Percentiles rank a stretch among this genome's conserved stretches.
Conservation (phyloP, 2,329 filamentous ascomycete species). For the Aspergillus floridensis region DNA sequence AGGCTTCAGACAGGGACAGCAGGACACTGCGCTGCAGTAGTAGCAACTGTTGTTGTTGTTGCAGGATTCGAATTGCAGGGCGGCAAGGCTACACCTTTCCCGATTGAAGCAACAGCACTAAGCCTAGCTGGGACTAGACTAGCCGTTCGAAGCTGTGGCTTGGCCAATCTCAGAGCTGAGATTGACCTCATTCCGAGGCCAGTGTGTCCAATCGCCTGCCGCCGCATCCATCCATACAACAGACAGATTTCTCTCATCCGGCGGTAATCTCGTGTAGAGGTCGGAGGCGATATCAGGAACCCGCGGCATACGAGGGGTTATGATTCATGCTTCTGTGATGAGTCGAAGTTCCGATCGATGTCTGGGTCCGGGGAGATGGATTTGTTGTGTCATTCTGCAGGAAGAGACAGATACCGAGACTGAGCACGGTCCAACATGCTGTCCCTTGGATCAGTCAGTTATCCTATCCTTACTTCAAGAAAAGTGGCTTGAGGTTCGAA, state of each 20-base stretch:
- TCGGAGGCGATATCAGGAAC: background rate
- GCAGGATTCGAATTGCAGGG: background rate
- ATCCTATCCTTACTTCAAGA: background rate
- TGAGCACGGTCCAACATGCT: constrained; percentile 3
- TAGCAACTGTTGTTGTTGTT: background rate
- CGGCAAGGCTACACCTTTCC: constrained; percentile 3
- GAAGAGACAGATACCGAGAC: background rate
- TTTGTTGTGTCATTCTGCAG: constrained; percentile 2
- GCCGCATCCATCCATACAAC: constrained; percentile 1
- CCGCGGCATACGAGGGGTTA: too few relatives aligned
- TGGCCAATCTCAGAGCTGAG: constrained; percentile 4
- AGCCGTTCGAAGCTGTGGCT: background rate
- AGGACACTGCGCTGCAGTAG: background rate
- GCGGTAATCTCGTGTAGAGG: constrained; percentile 3
- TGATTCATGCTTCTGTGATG: background rate
- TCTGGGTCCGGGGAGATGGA: too few relatives aligned
- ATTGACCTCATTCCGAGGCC: constrained; percentile 5
- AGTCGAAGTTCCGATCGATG: background rate
- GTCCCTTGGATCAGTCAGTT: background rate
- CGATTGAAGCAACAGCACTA: background rate
- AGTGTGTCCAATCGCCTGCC: background rate
- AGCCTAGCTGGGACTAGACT: background rate
- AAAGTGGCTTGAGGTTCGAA: background rate
- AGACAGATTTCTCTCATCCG: background rate
- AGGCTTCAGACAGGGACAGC: background rate